These are phyloP conservation scores for Pseudonitzschia delicatissima DNA, from an alignment of 108 stramenopile genomes.

Conservation along the genomic window DNA sequence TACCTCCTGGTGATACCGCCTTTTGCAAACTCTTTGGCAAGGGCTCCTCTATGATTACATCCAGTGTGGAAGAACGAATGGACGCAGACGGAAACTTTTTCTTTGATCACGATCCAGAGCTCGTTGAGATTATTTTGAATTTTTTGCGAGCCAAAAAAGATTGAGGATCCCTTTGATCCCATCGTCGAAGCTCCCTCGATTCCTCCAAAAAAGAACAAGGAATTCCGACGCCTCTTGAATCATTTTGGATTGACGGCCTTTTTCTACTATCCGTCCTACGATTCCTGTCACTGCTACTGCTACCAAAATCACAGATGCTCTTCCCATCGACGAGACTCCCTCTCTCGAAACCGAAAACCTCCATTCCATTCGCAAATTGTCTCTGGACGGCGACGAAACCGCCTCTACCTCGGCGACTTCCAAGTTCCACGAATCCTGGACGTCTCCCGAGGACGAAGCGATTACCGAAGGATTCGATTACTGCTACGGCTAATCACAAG, in stretches of 20 bases:
- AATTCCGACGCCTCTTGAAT: neutral
- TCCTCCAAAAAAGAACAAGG: neutral
- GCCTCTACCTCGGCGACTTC: neutral
- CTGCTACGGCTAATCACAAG: neutral
- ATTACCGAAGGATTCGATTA: neutral
- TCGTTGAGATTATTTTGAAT: conserved; percentile 2
- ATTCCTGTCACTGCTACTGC: too few relatives aligned
- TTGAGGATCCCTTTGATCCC: neutral
- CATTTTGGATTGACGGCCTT: conserved; percentile 6
- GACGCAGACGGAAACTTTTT: neutral
- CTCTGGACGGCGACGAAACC: neutral
- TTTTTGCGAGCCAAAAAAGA: neutral
- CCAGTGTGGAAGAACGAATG: too few relatives aligned
- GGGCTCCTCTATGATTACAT: too few relatives aligned
- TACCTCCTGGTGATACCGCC: neutral
- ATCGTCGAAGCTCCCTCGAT: neutral
- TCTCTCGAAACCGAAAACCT: neutral
- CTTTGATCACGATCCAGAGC: conserved; percentile 5
- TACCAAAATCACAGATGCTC: too few relatives aligned
- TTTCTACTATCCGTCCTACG: neutral
- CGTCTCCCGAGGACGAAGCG: neutral
- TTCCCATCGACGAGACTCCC: too few relatives aligned
- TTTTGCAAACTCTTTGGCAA: neutral
- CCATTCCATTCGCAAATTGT: neutral
- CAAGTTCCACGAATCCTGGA: neutral